A percentile compares a stretch with the other conserved stretches of the same genome.
These are phyloP conservation scores for Thraustotheca clavata DNA, from an alignment of 352 stramenopile genomes.

Conservation along the genomic window DNA sequence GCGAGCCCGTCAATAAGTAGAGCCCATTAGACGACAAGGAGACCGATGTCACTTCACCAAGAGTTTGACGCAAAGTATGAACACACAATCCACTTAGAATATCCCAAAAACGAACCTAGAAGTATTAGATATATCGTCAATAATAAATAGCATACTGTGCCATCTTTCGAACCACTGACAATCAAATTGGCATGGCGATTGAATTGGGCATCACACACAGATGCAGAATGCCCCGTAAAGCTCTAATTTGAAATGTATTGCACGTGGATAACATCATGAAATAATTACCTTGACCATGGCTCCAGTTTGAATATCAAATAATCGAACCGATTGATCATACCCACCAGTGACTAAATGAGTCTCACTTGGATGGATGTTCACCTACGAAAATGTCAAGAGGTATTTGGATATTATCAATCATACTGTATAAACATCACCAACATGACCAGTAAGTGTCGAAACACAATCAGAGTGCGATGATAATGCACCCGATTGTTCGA, in stretches of 20 bases:
- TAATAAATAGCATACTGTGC: conserved; percentile 30
- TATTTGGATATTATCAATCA: background rate
- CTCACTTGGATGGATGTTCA: conserved; percentile 78
- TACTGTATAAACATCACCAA: conserved; percentile 72
- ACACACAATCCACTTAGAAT: conserved; percentile 83
- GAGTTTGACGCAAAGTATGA: conserved; percentile 73
- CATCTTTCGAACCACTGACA: conserved; percentile 79
- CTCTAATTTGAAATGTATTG: conserved; percentile 24
- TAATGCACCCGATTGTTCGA: conserved; percentile 27
- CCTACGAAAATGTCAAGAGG: background rate
- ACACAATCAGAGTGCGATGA: conserved; percentile 39
- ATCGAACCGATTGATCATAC: conserved; percentile 80
- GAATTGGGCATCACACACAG: conserved; percentile 82
- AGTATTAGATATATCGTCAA: background rate
- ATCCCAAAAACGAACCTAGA: conserved; percentile 64
- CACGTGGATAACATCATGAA: background rate
- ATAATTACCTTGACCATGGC: conserved; percentile 36
- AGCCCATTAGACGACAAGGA: conserved; percentile 76
- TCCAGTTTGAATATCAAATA: conserved; percentile 76
- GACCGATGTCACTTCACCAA: conserved; percentile 81
- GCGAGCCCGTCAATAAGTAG: conserved; percentile 66
- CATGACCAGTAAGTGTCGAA: conserved; percentile 42
- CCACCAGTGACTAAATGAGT: conserved; percentile 80
- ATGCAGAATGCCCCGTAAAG: conserved; percentile 69
- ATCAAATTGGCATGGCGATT: conserved; percentile 83